These are phyloP conservation scores for Hyphochytrium catenoides DNA, from an alignment of 352 stramenopile species.

Conservation along the genomic window DNA sequence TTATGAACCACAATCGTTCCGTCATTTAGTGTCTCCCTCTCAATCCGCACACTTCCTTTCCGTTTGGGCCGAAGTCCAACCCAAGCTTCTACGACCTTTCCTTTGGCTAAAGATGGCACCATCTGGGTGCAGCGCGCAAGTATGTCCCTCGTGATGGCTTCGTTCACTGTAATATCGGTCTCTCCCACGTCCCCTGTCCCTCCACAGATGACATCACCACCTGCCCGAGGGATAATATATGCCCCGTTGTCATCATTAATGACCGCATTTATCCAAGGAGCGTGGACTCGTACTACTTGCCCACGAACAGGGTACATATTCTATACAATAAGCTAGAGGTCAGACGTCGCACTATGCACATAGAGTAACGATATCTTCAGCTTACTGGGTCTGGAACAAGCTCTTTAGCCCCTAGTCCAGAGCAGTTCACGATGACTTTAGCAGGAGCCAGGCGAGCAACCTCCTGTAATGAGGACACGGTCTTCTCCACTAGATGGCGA, in stretches of 20 bases:
- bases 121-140: constrained; percentile 1
- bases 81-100: constrained; percentile 1
- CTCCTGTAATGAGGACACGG: too few species aligned
- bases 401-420: constrained; percentile 3
- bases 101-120: constrained; percentile 2
- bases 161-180: constrained; percentile 3
- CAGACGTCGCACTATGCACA: too few species aligned
- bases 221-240: constrained; percentile 9
- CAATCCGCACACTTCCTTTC: constrained; percentile 4
- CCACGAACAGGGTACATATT: constrained; percentile 6
- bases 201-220: constrained; percentile 7
- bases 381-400: too few species aligned
- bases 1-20: constrained; percentile 5
- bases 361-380: too few species aligned
- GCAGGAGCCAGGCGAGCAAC: too few species aligned
- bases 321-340: too few species aligned
- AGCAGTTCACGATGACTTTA: constrained; percentile 8
- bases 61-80: constrained; percentile 5
- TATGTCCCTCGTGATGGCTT: constrained; percentile 2
- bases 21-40: neutral
- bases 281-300: constrained; percentile 6
- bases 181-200: constrained; percentile 5
- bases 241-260: constrained; percentile 7
- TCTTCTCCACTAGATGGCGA: too few species aligned
- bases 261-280: constrained; percentile 4